A percentile compares a stretch with the other conserved stretches of the same genome.
phyloP scores from a whole-genome alignment of 1,284 basidiomycete species.

The Psilocybe mexicana region DNA sequence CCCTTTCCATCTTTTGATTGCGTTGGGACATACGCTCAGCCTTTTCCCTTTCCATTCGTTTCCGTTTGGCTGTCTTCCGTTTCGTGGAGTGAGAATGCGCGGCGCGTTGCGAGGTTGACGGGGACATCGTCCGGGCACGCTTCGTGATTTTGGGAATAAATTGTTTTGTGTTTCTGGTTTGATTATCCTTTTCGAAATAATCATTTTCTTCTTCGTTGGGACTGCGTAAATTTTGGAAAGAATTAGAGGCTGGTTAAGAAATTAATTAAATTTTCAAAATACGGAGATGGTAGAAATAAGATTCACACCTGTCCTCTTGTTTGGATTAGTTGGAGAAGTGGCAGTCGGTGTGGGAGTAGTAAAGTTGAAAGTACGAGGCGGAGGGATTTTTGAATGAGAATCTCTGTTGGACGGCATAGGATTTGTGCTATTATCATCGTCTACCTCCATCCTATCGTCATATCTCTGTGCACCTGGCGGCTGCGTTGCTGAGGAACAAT shows the following conservation, averaged over 20 bases:
- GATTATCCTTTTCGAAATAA: constrained; percentile 28
- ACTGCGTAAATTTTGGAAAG: constrained; percentile 33
- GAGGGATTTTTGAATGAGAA: constrained; percentile 8
- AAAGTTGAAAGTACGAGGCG: constrained; percentile 15
- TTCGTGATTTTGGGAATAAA: constrained; percentile 39
- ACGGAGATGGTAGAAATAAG: neutral
- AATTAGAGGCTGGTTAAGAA: constrained; percentile 27
- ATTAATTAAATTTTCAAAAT: constrained; percentile 13
- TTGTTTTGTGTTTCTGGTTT: constrained; percentile 33
- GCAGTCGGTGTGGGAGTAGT: neutral
- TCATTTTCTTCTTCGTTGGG: constrained; percentile 32
- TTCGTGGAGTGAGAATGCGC: constrained; percentile 37
- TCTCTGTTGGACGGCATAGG: neutral
- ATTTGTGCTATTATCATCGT: constrained; percentile 36
- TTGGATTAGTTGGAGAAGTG: constrained; percentile 14
- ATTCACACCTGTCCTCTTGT: constrained; percentile 24
- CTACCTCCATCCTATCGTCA: constrained; percentile 45
- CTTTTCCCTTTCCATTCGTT: constrained; percentile 37
- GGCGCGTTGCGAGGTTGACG: constrained; percentile 38
- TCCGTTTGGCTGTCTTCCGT: constrained; percentile 40
- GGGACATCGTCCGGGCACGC: constrained; percentile 50
- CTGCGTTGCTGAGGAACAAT: constrained; percentile 10
- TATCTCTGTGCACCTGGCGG: constrained; percentile 9
- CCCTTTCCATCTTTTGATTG: constrained; percentile 40
- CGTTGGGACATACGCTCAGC: constrained; percentile 39